Evolutionary conservation across 2,329 filamentous ascomycete species (phyloP).

Genomic region (Cladosporium austrohemisphaericum): DNA sequence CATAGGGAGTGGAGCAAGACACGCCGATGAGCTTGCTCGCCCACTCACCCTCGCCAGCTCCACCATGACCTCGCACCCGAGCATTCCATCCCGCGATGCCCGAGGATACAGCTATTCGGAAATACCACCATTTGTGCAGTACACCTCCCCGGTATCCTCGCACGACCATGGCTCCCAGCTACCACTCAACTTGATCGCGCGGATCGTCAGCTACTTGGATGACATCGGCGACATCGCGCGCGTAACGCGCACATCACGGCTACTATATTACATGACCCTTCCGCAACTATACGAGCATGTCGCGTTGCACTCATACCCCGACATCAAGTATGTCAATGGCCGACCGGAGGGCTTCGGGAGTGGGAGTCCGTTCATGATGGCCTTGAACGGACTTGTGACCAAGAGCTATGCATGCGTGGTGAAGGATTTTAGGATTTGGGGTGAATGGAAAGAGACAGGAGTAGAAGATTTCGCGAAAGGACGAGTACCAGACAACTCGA

Average conservation of each 20-base stretch:
- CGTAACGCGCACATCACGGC: constrained; percentile 56
- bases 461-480: constrained; percentile 57
- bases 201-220: constrained; percentile 56
- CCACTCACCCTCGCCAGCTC: background rate
- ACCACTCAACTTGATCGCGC: constrained; percentile 56
- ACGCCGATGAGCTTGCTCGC: too few species aligned
- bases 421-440: constrained; percentile 49
- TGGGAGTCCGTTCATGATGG: constrained; percentile 61
- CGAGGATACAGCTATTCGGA: background rate
- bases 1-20: background rate
- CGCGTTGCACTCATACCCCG: constrained; percentile 55
- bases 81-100: background rate
- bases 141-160: constrained; percentile 26
- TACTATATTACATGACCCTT: constrained; percentile 62
- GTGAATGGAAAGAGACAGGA: constrained; percentile 56
- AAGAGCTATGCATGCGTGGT: constrained; percentile 53
- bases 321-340: constrained; percentile 56
- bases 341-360: constrained; percentile 59
- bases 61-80: background rate
- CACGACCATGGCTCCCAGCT: constrained; percentile 32
- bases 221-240: constrained; percentile 56
- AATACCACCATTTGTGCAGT: constrained; percentile 27
- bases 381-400: constrained; percentile 59
- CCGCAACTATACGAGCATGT: constrained; percentile 58
- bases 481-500: constrained; percentile 59